Conservation (phyloP, 2,329 filamentous ascomycete genomes). For the Didymella sp. region DNA sequence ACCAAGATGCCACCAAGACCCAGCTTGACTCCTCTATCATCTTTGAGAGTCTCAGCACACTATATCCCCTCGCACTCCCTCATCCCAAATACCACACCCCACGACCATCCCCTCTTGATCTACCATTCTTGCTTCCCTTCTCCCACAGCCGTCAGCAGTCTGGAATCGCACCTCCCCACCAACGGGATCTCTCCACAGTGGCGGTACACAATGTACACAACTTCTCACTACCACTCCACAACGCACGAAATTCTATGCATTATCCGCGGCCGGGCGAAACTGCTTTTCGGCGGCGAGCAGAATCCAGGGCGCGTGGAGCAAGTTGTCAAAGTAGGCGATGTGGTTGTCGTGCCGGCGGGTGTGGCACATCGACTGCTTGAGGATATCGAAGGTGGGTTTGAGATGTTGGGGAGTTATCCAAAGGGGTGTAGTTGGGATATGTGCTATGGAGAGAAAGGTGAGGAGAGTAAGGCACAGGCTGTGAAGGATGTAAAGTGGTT, state of each 20-base stretch:
- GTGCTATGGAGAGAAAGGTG: constrained; percentile 67
- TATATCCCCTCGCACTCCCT: constrained; percentile 64
- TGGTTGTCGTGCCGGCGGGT: constrained; percentile 70
- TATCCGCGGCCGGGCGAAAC: constrained; percentile 62
- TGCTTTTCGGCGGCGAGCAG: constrained; percentile 71
- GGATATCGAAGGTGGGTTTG: constrained; percentile 63
- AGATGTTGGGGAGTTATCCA: constrained; percentile 74
- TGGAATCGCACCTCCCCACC: constrained; percentile 63
- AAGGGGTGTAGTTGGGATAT: constrained; percentile 68
- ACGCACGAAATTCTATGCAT: constrained; percentile 72
- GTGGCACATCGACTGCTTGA: constrained; percentile 69
- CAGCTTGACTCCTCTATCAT: constrained; percentile 54
- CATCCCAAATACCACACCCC: constrained; percentile 70
- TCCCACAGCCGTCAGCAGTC: constrained; percentile 54
- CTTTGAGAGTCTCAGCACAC: constrained; percentile 64
- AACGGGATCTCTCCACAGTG: constrained; percentile 66
- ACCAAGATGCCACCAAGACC: constrained; percentile 25
- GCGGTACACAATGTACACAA: constrained; percentile 72
- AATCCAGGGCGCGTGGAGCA: constrained; percentile 66
- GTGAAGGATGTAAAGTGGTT: constrained; percentile 65
- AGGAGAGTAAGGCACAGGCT: constrained; percentile 59
- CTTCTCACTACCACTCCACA: constrained; percentile 71
- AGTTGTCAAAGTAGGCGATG: constrained; percentile 65
- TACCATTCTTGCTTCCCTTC: constrained; percentile 67
- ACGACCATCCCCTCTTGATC: constrained; percentile 68